Evolutionary conservation across 2,329 filamentous ascomycete genomes (phyloP).

Genomic region (Colletotrichum truncatum): DNA sequence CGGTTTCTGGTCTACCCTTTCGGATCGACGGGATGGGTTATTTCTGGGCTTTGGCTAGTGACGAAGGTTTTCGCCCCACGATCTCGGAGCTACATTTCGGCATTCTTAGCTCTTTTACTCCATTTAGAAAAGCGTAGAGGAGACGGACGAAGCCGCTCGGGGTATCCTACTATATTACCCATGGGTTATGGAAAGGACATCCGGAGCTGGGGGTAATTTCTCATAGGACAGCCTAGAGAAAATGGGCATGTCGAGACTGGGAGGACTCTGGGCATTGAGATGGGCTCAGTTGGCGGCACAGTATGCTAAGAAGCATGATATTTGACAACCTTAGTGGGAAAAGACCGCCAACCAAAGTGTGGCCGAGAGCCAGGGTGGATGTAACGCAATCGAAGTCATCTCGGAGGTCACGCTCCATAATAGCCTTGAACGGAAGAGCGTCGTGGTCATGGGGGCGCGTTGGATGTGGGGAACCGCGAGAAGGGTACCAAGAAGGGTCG

Average conservation of each 20-base stretch:
- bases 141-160: not conserved
- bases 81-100: slow-evolving; percentile 15
- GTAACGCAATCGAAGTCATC: slow-evolving; percentile 21
- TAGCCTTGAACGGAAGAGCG: slow-evolving; percentile 30
- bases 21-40: slow-evolving; percentile 23
- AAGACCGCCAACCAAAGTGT: slow-evolving; percentile 21
- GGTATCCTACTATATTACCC: not conserved
- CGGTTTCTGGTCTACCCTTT: not conserved
- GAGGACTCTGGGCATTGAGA: slow-evolving; percentile 5
- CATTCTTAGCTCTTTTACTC: slow-evolving; percentile 12
- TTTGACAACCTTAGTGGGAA: not conserved
- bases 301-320: not conserved
- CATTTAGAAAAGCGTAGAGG: slow-evolving; percentile 18
- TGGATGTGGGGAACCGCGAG: slow-evolving; percentile 23
- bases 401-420: slow-evolving; percentile 33
- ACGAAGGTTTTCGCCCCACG: not conserved
- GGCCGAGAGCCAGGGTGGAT: not conserved
- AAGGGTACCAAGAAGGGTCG: slow-evolving; percentile 26
- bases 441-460: slow-evolving; percentile 26
- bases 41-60: not conserved
- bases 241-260: slow-evolving; percentile 1
- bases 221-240: slow-evolving; percentile 1
- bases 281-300: not conserved
- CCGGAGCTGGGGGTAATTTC: not conserved
- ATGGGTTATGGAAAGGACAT: slow-evolving; percentile 16